These are phyloP conservation scores for Gonium pectorale DNA, from an alignment of 139 green algal genomes.

Conservation along the genomic window DNA sequence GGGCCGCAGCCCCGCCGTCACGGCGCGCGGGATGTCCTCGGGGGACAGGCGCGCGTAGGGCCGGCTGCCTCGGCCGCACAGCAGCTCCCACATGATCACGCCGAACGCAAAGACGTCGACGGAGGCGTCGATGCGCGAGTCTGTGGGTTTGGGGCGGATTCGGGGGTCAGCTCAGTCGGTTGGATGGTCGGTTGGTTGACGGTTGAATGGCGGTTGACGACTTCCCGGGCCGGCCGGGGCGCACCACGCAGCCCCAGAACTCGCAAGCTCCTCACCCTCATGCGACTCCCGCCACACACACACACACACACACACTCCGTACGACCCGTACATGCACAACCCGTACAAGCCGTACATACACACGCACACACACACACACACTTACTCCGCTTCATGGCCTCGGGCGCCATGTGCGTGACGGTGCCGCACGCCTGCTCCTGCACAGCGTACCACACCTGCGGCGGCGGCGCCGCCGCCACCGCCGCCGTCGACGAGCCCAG, in stretches of 20 bases:
- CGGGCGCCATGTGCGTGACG: conserved; percentile 4
- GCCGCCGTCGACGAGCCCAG: no score
- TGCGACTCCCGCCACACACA: not conserved
- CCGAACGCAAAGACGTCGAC: conserved; percentile 4
- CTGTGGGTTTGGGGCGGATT: not conserved
- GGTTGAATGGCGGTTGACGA: no score
- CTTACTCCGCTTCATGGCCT: not conserved
- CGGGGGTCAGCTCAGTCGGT: no score
- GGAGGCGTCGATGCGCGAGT: not conserved
- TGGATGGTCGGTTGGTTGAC: no score
- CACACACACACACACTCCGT: not conserved
- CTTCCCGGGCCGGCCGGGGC: not conserved
- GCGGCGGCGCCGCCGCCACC: no score
- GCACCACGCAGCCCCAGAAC: no score
- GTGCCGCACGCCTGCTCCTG: no score
- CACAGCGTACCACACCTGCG: no score
- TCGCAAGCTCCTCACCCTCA: not conserved
- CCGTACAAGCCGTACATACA: not conserved
- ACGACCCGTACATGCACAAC: not conserved
- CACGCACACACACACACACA: not conserved
- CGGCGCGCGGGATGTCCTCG: not conserved
- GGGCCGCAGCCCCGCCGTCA: not conserved
- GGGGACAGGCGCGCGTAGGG: conserved; percentile 4
- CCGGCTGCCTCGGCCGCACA: conserved; percentile 1
- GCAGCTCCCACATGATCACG: conserved; percentile 24